These are phyloP conservation scores for Erodium trifolium DNA, from an alignment of 441 rosid species.

Conservation along the genomic window DNA sequence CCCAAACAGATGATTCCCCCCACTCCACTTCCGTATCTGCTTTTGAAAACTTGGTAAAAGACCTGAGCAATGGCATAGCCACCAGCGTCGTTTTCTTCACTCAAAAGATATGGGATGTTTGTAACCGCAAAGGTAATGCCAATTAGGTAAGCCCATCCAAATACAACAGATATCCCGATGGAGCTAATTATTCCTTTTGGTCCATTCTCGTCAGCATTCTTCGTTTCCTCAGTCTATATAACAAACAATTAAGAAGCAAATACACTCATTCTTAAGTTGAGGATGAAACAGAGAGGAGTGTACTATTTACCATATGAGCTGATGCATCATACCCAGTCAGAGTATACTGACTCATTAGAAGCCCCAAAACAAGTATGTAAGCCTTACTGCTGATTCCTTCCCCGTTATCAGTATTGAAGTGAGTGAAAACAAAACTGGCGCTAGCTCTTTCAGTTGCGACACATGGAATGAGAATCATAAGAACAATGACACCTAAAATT, in stretches of 20 bases:
- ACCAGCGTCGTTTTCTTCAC: conserved; percentile 69
- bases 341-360: conserved; percentile 95
- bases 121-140: conserved; percentile 85
- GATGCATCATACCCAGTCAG: conserved; percentile 91
- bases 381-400: conserved; percentile 53
- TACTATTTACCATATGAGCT: conserved; percentile 76
- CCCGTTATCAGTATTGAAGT: conserved; percentile 72
- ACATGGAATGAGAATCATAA: conserved; percentile 68
- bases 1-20: conserved; percentile 90
- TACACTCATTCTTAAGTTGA: no score
- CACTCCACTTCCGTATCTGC: conserved; percentile 71
- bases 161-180: conserved; percentile 75
- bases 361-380: conserved; percentile 81
- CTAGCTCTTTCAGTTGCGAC: conserved; percentile 84
- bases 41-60: conserved; percentile 76
- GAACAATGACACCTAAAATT: conserved; percentile 59
- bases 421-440: conserved; percentile 78
- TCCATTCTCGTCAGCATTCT: conserved; percentile 74
- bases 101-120: conserved; percentile 62
- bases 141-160: conserved; percentile 90
- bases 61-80: conserved; percentile 91
- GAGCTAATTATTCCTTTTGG: conserved; percentile 84
- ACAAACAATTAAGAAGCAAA: no score
- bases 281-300: background rate
- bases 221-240: conserved; percentile 90